phyloP scores from a whole-genome alignment of 1,284 basidiomycete genomes.

The Rhodotorula sp. region DNA sequence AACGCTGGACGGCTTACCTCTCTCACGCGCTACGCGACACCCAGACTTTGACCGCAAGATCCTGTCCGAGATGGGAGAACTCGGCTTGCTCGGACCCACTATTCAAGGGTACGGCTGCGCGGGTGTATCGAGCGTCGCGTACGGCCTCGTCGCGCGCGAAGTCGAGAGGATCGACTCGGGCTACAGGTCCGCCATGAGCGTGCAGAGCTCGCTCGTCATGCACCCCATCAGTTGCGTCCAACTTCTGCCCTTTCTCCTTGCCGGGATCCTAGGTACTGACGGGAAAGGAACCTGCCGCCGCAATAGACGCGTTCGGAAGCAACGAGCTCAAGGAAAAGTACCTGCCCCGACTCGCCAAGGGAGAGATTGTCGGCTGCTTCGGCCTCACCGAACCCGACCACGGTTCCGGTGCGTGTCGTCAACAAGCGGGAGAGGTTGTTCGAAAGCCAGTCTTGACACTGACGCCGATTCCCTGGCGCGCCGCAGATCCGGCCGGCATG shows the following conservation, averaged over 20 bases:
- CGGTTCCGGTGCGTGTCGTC: slow-evolving; percentile 53
- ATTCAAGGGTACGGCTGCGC: slow-evolving; percentile 94
- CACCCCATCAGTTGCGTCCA: slow-evolving; percentile 68
- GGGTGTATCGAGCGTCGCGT: slow-evolving; percentile 63
- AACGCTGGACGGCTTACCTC: background rate
- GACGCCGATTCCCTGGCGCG: background rate
- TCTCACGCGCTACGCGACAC: too few relatives aligned
- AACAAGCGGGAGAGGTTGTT: too few relatives aligned
- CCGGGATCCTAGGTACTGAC: background rate
- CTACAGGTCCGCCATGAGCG: slow-evolving; percentile 91
- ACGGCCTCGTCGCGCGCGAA: slow-evolving; percentile 89
- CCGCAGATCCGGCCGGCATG: slow-evolving; percentile 62
- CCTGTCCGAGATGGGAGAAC: slow-evolving; percentile 84
- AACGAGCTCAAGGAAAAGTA: slow-evolving; percentile 89
- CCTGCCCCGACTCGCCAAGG: slow-evolving; percentile 79
- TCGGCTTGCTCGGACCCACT: slow-evolving; percentile 86
- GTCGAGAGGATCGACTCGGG: slow-evolving; percentile 94
- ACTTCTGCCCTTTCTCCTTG: too few relatives aligned
- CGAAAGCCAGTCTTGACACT: too few relatives aligned
- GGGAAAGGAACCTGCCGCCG: background rate
- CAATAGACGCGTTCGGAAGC: slow-evolving; percentile 72
- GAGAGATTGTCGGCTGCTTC: slow-evolving; percentile 88
- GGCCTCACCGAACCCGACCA: slow-evolving; percentile 95
- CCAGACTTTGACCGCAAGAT: slow-evolving; percentile 77
- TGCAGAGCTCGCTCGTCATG: slow-evolving; percentile 97